Conservation (phyloP, 2,329 filamentous ascomycete genomes). For the Cercospora brassicicola region DNA sequence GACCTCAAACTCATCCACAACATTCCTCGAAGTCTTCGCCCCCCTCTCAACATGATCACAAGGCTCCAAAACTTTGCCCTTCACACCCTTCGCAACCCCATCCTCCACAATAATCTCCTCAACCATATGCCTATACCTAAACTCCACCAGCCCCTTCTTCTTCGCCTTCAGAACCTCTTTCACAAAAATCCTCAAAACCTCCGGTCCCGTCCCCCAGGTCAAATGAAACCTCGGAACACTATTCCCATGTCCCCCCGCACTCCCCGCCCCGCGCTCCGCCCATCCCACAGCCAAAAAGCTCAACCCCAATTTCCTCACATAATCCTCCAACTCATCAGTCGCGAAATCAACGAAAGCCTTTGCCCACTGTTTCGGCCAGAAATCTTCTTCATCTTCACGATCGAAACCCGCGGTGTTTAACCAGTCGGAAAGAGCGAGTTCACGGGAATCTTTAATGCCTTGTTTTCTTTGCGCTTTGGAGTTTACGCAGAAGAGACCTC, state of each 20-base stretch:
- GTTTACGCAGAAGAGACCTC: neutral
- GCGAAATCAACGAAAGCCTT: neutral
- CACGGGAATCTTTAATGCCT: conserved; percentile 2
- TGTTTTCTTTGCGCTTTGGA: neutral
- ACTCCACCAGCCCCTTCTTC: neutral
- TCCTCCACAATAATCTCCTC: conserved; percentile 5
- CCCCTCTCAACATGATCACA: neutral
- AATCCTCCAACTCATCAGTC: neutral
- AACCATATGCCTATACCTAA: neutral
- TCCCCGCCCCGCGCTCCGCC: neutral
- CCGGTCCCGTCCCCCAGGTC: neutral
- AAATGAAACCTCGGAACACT: conserved; percentile 4
- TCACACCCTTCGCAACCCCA: neutral
- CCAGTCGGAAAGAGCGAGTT: neutral
- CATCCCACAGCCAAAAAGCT: neutral
- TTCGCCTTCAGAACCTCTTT: neutral
- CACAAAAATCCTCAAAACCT: conserved; percentile 1
- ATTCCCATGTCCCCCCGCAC: neutral
- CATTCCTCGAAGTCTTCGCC: neutral
- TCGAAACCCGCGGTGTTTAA: neutral
- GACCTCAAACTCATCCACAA: neutral
- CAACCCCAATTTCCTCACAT: neutral
- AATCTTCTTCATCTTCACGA: neutral
- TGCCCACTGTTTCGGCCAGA: conserved; percentile 2
- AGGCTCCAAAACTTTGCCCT: neutral